Evolutionary conservation across 2,329 filamentous ascomycete species (phyloP).

Genomic region (Colletotrichum sp.): DNA sequence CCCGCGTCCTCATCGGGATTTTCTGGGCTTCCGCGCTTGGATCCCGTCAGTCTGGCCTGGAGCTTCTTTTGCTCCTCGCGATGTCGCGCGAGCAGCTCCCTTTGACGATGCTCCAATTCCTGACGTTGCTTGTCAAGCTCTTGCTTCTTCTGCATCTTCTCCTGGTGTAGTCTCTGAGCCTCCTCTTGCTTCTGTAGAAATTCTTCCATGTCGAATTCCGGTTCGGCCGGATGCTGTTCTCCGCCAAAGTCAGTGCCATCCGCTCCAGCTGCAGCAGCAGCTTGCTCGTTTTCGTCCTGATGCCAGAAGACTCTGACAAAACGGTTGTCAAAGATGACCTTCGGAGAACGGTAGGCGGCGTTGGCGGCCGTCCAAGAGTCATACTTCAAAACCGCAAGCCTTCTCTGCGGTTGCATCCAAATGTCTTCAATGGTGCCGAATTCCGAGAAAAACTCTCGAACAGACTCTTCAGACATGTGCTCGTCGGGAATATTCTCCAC

Average conservation of each 20-base stretch:
- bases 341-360: conserved; percentile 76
- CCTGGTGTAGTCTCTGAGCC: conserved; percentile 72
- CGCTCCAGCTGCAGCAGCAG: conserved; percentile 28
- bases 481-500: conserved; percentile 81
- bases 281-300: conserved; percentile 54
- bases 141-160: conserved; percentile 65
- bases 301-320: conserved; percentile 88
- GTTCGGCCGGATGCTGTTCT: conserved; percentile 35
- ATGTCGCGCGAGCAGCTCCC: conserved; percentile 66
- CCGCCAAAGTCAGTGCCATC: conserved; percentile 21
- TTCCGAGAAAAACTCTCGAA: conserved; percentile 73
- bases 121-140: conserved; percentile 67
- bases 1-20: conserved; percentile 1
- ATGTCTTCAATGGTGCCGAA: conserved; percentile 73
- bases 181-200: conserved; percentile 73
- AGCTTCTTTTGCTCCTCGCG: conserved; percentile 69
- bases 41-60: conserved; percentile 66
- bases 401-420: conserved; percentile 69
- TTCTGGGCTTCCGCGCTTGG: conserved; percentile 37
- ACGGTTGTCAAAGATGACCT: conserved; percentile 82
- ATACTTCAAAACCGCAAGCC: conserved; percentile 73
- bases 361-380: conserved; percentile 69
- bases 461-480: conserved; percentile 66
- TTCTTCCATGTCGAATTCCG: conserved; percentile 72
- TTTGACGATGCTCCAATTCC: conserved; percentile 69